Percentiles rank a stretch among this genome's conserved stretches.
These are phyloP conservation scores for Solanum ahanhuiri DNA, from an alignment of 257 asterid species.

Conservation along the genomic window DNA sequence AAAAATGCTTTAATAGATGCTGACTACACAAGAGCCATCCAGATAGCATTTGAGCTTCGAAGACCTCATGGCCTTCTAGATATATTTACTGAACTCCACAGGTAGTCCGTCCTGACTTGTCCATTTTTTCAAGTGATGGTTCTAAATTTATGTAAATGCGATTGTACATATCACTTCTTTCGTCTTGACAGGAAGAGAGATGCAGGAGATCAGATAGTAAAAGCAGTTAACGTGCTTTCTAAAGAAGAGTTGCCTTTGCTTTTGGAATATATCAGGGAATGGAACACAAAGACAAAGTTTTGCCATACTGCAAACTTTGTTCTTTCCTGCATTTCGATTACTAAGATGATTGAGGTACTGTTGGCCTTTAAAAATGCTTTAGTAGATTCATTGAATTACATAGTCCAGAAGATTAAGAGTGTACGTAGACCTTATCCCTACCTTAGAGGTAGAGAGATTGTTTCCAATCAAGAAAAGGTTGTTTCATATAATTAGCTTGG, in stretches of 20 bases:
- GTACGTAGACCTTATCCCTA: no score
- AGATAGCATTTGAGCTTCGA: slow-evolving; percentile 85
- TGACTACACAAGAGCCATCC: slow-evolving; percentile 72
- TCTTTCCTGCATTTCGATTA: slow-evolving; percentile 44
- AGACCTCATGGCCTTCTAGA: slow-evolving; percentile 60
- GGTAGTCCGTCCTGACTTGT: slow-evolving; percentile 22
- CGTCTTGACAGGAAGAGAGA: slow-evolving; percentile 42
- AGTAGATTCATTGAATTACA: no score
- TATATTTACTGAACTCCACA: slow-evolving; percentile 53
- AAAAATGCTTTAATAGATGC: slow-evolving; percentile 76
- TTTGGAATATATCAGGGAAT: slow-evolving; percentile 72
- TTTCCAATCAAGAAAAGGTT: no score
- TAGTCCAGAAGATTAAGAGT: no score
- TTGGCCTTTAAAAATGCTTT: no score
- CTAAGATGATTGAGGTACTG: slow-evolving; percentile 34
- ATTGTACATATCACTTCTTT: neutral
- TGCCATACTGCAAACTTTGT: slow-evolving; percentile 74
- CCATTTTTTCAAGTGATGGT: neutral
- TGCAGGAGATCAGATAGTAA: slow-evolving; percentile 29
- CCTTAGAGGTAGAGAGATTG: no score
- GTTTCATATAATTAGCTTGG: no score
- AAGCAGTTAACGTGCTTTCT: slow-evolving; percentile 43
- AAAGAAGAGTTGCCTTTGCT: slow-evolving; percentile 52
- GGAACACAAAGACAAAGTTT: slow-evolving; percentile 86
- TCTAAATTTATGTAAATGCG: neutral